Percentiles rank a stretch among this genome's conserved stretches.
Conservation (phyloP, 2,329 filamentous ascomycete genomes). For the Xylariales sp. region DNA sequence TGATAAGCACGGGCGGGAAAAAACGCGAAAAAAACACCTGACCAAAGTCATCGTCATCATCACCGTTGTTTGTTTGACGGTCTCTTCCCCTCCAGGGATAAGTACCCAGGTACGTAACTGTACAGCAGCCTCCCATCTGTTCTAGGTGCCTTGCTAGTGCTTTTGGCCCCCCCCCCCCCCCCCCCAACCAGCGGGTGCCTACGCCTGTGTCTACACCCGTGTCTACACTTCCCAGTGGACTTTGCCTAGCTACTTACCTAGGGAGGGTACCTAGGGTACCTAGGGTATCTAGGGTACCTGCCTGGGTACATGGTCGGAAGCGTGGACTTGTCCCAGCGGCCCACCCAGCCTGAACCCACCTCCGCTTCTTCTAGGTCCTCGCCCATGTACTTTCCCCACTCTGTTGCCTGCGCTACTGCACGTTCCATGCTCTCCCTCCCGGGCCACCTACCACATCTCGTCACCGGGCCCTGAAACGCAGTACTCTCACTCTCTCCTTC, state of each 20-base stretch:
- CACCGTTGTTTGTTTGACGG: background rate
- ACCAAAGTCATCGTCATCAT: slow-evolving; percentile 18
- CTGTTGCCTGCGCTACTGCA: slow-evolving; percentile 36
- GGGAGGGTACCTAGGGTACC: too few species aligned
- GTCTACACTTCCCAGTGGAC: background rate
- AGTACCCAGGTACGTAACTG: slow-evolving; percentile 17
- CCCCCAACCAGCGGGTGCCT: slow-evolving; percentile 7
- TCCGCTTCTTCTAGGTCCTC: slow-evolving; percentile 24
- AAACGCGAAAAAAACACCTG: slow-evolving; percentile 13
- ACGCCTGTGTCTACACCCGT: too few species aligned
- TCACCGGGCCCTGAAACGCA: slow-evolving; percentile 26
- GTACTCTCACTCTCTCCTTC: slow-evolving; percentile 16
- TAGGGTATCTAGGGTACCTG: too few species aligned
- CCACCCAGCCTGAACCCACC: slow-evolving; percentile 18
- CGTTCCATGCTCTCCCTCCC: slow-evolving; percentile 25
- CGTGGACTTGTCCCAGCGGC: slow-evolving; percentile 15
- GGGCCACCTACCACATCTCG: slow-evolving; percentile 23
- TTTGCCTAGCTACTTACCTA: background rate
- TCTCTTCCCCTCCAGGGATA: background rate
- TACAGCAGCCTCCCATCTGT: slow-evolving; percentile 6
- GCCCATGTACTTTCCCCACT: slow-evolving; percentile 18
- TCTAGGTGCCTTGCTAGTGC: background rate
- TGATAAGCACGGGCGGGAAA: slow-evolving; percentile 7
- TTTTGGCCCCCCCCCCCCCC: background rate
- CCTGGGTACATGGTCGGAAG: background rate